Conservation (phyloP, 306 rosid species). For the Vachellia pachyceras region DNA sequence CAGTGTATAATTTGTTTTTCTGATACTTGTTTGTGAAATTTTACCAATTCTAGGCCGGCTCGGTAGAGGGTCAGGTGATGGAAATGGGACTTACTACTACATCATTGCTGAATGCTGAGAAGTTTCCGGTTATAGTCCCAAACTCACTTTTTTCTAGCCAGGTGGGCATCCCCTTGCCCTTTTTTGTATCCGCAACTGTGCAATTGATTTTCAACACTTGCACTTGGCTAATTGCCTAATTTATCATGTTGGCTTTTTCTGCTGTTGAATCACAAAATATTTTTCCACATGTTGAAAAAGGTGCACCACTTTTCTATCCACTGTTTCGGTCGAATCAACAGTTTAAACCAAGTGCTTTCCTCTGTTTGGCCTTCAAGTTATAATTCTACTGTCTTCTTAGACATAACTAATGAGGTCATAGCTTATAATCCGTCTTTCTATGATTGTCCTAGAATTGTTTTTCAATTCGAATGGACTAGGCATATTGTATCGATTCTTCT, state of each 20-base stretch:
- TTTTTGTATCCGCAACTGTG: not conserved
- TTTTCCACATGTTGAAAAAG: conserved; percentile 12
- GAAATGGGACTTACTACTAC: conserved; percentile 95
- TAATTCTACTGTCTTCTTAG: not conserved
- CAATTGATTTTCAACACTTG: not conserved
- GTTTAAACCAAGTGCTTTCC: not conserved
- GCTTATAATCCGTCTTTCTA: not conserved
- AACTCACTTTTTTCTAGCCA: conserved; percentile 90
- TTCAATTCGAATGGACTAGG: no score
- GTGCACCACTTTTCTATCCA: not conserved
- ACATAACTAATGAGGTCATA: not conserved
- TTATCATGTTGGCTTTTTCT: conserved; percentile 14
- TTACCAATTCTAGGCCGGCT: conserved; percentile 73
- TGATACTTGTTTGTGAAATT: conserved; percentile 21
- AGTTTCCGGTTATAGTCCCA: conserved; percentile 88
- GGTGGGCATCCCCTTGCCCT: conserved; percentile 46
- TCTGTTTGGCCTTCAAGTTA: not conserved
- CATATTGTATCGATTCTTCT: no score
- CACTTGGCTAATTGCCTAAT: not conserved
- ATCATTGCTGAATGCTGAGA: conserved; percentile 82
- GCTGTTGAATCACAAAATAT: not conserved
- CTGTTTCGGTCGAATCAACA: conserved; percentile 4
- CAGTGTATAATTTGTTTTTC: conserved; percentile 22
- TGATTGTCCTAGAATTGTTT: conserved; percentile 9
- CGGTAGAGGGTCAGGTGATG: conserved; percentile 92